These are phyloP conservation scores for Ziziphus jujuba DNA, from an alignment of 306 rosid species.

Conservation along the genomic window DNA sequence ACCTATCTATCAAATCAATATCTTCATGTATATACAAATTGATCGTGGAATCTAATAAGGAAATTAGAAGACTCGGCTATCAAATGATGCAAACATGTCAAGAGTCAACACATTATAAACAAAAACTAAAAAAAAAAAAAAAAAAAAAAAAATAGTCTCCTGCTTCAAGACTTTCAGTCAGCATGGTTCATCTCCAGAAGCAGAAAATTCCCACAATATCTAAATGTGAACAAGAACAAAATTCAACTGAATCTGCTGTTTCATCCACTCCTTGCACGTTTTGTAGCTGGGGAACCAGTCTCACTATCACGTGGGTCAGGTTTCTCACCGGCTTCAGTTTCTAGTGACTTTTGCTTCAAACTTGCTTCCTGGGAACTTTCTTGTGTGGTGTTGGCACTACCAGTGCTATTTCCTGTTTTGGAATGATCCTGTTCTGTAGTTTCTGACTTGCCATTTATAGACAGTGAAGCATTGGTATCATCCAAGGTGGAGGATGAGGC, in stretches of 20 bases:
- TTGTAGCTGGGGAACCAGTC: conserved; percentile 39
- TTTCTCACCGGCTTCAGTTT: conserved; percentile 29
- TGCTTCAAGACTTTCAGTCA: not conserved
- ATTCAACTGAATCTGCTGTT: not conserved
- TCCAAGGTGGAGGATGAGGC: conserved; percentile 39
- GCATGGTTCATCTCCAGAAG: conserved; percentile 11
- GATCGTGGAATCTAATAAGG: conserved; percentile 4
- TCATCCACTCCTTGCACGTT: conserved; percentile 54
- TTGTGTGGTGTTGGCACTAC: conserved; percentile 4
- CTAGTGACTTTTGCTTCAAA: conserved; percentile 37
- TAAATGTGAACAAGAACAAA: not conserved
- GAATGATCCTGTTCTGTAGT: conserved; percentile 22
- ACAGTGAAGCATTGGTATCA: conserved; percentile 30
- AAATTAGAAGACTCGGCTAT: conserved; percentile 5
- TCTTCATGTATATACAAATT: not conserved
- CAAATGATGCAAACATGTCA: conserved; percentile 24
- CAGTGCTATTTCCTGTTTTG: conserved; percentile 21
- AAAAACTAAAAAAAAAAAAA: not conserved
- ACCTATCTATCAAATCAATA: too few relatives aligned
- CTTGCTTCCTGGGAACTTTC: conserved; percentile 37
- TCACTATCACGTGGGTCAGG: conserved; percentile 25
- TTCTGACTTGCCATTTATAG: conserved; percentile 27
- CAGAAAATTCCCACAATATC: conserved; percentile 13
- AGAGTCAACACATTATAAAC: conserved; percentile 16
- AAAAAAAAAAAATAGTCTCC: not conserved